phyloP scores from a whole-genome alignment of 768 basidiomycete species.

The Lepiota subincarnata region DNA sequence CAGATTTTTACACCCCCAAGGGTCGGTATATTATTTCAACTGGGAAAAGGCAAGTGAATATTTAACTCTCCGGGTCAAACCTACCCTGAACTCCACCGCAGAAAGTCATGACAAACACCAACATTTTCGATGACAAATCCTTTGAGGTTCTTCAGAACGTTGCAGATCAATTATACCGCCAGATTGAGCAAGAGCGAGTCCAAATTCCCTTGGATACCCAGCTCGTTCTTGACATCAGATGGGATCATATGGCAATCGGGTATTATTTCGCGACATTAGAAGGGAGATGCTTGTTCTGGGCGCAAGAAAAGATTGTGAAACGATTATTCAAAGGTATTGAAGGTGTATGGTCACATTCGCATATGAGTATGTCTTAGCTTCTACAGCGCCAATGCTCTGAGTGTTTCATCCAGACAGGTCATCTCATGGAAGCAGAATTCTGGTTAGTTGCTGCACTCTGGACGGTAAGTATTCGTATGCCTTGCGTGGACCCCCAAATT shows the following conservation, averaged over 20 bases:
- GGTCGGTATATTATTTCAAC: constrained; percentile 12
- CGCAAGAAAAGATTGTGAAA: constrained; percentile 7
- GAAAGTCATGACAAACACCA: constrained; percentile 11
- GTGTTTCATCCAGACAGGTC: background rate
- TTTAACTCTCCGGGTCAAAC: no score
- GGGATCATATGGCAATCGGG: constrained; percentile 2
- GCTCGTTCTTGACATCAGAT: constrained; percentile 12
- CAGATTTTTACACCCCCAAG: constrained; percentile 11
- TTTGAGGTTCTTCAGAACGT: background rate
- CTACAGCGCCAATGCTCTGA: no score
- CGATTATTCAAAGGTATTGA: constrained; percentile 9
- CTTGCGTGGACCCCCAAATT: background rate
- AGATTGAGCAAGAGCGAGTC: background rate
- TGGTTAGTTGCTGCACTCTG: background rate
- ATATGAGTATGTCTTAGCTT: constrained; percentile 5
- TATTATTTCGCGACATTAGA: constrained; percentile 12
- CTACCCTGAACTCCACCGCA: background rate
- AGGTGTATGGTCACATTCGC: constrained; percentile 9
- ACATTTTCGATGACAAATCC: constrained; percentile 6
- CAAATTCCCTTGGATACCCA: constrained; percentile 8
- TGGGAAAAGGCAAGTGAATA: background rate
- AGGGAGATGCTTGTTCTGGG: constrained; percentile 12
- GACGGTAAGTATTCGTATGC: background rate
- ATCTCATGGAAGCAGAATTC: constrained; percentile 13
- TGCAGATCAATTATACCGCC: background rate